phyloP scores from a whole-genome alignment of 352 stramenopile genomes.

The Thalassiosira hispida region DNA sequence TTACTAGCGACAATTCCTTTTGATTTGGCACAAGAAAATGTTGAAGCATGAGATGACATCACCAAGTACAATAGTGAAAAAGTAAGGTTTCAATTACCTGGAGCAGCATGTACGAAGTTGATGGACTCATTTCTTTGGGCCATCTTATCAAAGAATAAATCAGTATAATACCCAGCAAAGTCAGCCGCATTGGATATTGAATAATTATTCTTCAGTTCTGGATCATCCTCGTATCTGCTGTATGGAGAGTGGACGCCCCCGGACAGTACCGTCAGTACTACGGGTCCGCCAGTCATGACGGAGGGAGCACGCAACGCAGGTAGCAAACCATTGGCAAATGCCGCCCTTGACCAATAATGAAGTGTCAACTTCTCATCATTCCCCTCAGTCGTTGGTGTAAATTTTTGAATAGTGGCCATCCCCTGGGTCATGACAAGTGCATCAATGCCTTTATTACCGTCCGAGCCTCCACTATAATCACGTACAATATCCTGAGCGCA shows the following conservation, averaged over 20 bases:
- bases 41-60: no score
- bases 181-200: constrained; percentile 74
- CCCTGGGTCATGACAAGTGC: constrained; percentile 78
- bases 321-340: constrained; percentile 58
- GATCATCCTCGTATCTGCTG: constrained; percentile 56
- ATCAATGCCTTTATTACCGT: constrained; percentile 50
- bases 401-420: constrained; percentile 78
- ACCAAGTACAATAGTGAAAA: no score
- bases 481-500: constrained; percentile 32
- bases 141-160: constrained; percentile 73
- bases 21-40: no score
- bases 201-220: constrained; percentile 66
- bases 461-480: constrained; percentile 12
- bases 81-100: constrained; percentile 51
- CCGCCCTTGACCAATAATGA: constrained; percentile 73
- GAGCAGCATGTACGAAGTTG: constrained; percentile 71
- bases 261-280: constrained; percentile 68
- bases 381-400: constrained; percentile 73
- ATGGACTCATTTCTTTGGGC: constrained; percentile 46
- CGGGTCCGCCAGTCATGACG: constrained; percentile 30
- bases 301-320: constrained; percentile 33
- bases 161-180: constrained; percentile 78
- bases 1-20: constrained; percentile 70
- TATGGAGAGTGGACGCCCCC: constrained; percentile 76
- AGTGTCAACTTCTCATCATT: constrained; percentile 81